Evolutionary conservation across 78 protist genomes (phyloP), one percentile per base, ranked within the genome.

Genomic region (Planoprotostelium fungivorum): DNA sequence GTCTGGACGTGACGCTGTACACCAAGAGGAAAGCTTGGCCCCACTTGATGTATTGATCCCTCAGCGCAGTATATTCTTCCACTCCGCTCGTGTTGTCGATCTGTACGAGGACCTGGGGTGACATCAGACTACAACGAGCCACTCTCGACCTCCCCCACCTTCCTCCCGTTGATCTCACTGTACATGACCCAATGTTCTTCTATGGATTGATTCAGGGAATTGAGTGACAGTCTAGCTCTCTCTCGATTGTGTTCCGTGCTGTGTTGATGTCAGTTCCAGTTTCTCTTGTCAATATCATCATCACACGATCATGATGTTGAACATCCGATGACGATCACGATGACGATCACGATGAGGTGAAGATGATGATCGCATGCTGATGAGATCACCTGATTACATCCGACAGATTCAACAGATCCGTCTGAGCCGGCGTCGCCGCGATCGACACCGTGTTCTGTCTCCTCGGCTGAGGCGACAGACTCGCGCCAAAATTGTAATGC

Each of bases 11-110:
- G 88, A 97, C 93, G 35, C 96, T 84, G 90, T 96, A 97, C 51
- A 95, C 98, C 16, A 97, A 86, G 34, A 95, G 85, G 88, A 97
- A 97, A 25, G 97, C 98, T n/a, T 95, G 96, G 25, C 98, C 97
- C 37, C 91, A 90, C 83, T 92, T 88, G 88, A 96, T 93, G 88
- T 95, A 95, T 36, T 91, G 34, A 88, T 97, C 97, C 51, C 98
- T 95, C 96, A 97, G 90, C 34, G 97, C 96, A 0, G 95, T 87
- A 63, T 93, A 97, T 36, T 94, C 94, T 63, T 97, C 97, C 0
- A 96, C 95, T 16, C 98, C 98, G 38, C 97, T 96, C 10, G 97
- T 97, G 84, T 97, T 97, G 86, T 95, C 90, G 35, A 97, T 92
- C 29, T 92, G 90, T 28, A 93, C 73, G 31, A 51, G 73, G 5